phyloP scores from a whole-genome alignment of 768 basidiomycete species.

The Steccherinum ochraceum region DNA sequence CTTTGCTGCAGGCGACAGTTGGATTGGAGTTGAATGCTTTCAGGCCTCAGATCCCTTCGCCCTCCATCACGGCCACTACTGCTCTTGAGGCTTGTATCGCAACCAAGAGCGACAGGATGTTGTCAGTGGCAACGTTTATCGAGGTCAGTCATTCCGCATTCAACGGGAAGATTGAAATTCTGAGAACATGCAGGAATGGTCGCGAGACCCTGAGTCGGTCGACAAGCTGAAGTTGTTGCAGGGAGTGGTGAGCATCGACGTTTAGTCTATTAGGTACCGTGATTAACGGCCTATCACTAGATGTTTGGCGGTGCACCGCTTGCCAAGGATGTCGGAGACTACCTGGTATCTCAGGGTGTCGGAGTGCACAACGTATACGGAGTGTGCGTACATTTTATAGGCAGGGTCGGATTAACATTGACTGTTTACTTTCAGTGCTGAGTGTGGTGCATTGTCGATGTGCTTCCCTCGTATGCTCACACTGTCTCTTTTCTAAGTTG shows the following conservation, averaged over 20 bases:
- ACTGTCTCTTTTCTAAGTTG: too few relatives aligned
- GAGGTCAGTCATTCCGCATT: slow-evolving; percentile 15
- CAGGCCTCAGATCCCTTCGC: neutral
- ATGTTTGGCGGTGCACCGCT: slow-evolving; percentile 13
- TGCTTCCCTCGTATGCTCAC: neutral
- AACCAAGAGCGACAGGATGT: slow-evolving; percentile 14
- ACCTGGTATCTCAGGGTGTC: slow-evolving; percentile 5
- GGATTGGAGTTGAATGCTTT: slow-evolving; percentile 18
- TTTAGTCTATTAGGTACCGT: neutral
- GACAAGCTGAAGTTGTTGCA: slow-evolving; percentile 1
- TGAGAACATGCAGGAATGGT: slow-evolving; percentile 20
- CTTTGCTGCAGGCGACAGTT: slow-evolving; percentile 14
- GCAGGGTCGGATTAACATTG: neutral
- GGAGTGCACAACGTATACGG: slow-evolving; percentile 1
- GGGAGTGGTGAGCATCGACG: slow-evolving; percentile 1
- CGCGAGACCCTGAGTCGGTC: slow-evolving; percentile 16
- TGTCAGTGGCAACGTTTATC: slow-evolving; percentile 22
- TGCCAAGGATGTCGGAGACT: slow-evolving; percentile 10
- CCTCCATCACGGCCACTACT: slow-evolving; percentile 5
- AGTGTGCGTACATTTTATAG: neutral
- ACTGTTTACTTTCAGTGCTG: neutral
- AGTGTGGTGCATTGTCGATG: neutral
- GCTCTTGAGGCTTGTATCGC: slow-evolving; percentile 3
- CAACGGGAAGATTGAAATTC: neutral
- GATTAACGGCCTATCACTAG: slow-evolving; percentile 1